A percentile compares a stretch with the other conserved stretches of the same genome.
Conservation (phyloP, 495 filamentous ascomycete species). For the Chaetomidium leptoderma region DNA sequence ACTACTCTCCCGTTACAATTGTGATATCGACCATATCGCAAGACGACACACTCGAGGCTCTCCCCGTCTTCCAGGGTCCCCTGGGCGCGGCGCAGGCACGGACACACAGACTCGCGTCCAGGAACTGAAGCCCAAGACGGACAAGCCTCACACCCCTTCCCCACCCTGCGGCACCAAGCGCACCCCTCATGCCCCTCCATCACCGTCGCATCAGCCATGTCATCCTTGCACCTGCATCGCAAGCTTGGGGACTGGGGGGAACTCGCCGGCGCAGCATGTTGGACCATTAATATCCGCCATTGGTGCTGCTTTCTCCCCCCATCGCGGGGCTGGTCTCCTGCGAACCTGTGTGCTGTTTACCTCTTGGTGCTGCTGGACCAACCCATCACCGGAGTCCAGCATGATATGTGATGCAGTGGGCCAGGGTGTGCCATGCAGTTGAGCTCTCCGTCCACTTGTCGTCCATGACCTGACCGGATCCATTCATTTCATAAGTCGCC, state of each 20-base stretch:
- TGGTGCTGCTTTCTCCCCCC: constrained; percentile 24
- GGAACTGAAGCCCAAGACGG: constrained; percentile 10
- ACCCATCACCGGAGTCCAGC: constrained; percentile 23
- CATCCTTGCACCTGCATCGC: constrained; percentile 33
- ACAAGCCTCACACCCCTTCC: constrained; percentile 23
- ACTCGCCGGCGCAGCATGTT: constrained; percentile 13
- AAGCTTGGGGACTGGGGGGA: neutral
- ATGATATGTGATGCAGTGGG: constrained; percentile 28
- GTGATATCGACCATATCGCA: too few relatives aligned
- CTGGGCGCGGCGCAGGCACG: constrained; percentile 8
- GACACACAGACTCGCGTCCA: constrained; percentile 13
- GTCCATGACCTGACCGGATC: constrained; percentile 25
- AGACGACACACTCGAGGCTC: constrained; percentile 8
- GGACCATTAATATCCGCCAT: constrained; percentile 33
- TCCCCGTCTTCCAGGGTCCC: constrained; percentile 5
- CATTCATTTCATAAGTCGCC: constrained; percentile 20
- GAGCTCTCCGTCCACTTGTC: constrained; percentile 11
- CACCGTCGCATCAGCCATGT: constrained; percentile 34
- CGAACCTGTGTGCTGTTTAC: constrained; percentile 23
- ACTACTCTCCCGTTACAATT: too few relatives aligned
- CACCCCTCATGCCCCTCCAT: constrained; percentile 32
- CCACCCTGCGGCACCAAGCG: constrained; percentile 23
- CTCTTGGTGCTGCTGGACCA: constrained; percentile 20
- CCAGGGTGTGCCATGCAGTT: constrained; percentile 26
- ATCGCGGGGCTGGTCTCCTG: constrained; percentile 1